phyloP scores from a whole-genome alignment of 139 green algal genomes.

The Nannochloris sp. region DNA sequence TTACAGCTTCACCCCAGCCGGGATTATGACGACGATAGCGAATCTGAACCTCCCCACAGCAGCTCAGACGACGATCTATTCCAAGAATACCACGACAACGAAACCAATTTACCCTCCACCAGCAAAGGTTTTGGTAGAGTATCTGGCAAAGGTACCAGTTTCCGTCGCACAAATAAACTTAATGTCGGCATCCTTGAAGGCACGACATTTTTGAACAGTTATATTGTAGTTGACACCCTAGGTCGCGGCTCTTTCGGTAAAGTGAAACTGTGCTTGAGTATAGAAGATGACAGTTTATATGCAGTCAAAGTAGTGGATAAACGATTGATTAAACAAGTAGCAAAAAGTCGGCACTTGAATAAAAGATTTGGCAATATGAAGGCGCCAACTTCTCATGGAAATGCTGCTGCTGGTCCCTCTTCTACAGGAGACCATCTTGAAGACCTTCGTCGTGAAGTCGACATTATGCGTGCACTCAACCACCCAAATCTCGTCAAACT shows the following conservation, averaged over 20 bases:
- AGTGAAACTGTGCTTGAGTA: conserved; percentile 86
- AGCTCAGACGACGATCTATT: neutral
- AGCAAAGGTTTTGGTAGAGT: too few species aligned
- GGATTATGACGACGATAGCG: neutral
- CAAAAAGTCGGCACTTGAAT: neutral
- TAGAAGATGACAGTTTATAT: conserved; percentile 64
- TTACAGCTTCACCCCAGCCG: neutral
- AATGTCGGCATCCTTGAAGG: conserved; percentile 32
- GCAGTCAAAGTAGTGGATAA: conserved; percentile 67
- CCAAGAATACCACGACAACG: neutral
- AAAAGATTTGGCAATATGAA: neutral
- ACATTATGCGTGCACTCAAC: conserved; percentile 61
- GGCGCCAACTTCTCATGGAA: neutral
- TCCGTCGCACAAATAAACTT: conserved; percentile 23
- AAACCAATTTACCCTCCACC: neutral
- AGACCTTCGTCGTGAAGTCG: conserved; percentile 45
- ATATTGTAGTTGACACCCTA: conserved; percentile 76
- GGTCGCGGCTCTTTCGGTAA: conserved; percentile 69
- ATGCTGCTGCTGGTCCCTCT: conserved; percentile 14
- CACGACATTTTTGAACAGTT: conserved; percentile 71
- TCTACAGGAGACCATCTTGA: neutral
- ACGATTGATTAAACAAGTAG: neutral
- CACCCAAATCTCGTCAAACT: conserved; percentile 81
- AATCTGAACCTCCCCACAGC: neutral
- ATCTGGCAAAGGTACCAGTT: neutral